Evolutionary conservation across 257 asterid genomes (phyloP).

Genomic region (Jacaranda copaia): DNA sequence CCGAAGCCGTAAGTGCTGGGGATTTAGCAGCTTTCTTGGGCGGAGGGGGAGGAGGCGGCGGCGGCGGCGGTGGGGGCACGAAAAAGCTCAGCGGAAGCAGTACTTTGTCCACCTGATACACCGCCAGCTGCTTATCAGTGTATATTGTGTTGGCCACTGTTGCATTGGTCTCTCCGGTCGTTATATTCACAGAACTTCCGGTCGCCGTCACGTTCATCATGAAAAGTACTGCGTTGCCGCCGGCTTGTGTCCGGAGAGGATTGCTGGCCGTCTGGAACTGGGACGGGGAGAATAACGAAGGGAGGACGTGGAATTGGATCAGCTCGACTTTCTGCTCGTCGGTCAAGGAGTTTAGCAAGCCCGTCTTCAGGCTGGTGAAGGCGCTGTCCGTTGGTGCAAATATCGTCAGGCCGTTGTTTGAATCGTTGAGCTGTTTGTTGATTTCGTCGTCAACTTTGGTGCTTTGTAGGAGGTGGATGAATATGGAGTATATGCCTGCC

Average conservation of each 20-base stretch:
- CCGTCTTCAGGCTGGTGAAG: conserved; percentile 51
- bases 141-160: conserved; percentile 49
- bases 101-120: conserved; percentile 59
- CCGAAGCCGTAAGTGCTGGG: conserved; percentile 9
- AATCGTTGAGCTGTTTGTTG: conserved; percentile 47
- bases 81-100: conserved; percentile 58
- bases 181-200: conserved; percentile 51
- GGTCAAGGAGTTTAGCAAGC: conserved; percentile 51
- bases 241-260: conserved; percentile 63
- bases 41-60: conserved; percentile 47
- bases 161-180: conserved; percentile 59
- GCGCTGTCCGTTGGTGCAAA: conserved; percentile 58
- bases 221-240: conserved; percentile 49
- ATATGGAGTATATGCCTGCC: conserved; percentile 48
- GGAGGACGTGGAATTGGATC: conserved; percentile 56
- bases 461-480: conserved; percentile 59
- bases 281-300: conserved; percentile 41
- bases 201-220: conserved; percentile 55
- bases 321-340: conserved; percentile 53
- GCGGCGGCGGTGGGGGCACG: conserved; percentile 58
- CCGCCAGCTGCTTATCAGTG: conserved; percentile 56
- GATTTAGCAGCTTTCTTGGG: conserved; percentile 31
- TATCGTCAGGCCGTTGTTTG: conserved; percentile 50
- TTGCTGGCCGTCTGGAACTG: conserved; percentile 62
- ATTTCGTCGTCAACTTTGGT: conserved; percentile 54